phyloP scores from a whole-genome alignment of 208 protist genomes.

The Porcisia hertigi region DNA sequence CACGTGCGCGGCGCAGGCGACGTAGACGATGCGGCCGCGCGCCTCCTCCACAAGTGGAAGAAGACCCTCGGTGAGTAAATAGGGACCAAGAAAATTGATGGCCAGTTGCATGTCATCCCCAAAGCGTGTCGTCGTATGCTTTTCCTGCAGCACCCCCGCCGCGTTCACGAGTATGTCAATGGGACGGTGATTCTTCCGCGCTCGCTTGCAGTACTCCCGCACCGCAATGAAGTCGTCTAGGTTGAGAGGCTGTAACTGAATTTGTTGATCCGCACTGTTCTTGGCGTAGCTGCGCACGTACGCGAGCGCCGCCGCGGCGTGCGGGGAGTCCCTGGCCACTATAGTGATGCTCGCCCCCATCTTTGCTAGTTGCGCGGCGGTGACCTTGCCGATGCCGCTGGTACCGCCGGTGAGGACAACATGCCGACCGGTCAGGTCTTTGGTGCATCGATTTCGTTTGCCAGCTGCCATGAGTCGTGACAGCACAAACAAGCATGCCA shows the following conservation, averaged over 20 bases:
- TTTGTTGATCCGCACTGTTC: conserved; percentile 19
- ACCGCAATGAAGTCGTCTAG: conserved; percentile 79
- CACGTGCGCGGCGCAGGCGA: conserved; percentile 71
- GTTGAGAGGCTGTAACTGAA: conserved; percentile 61
- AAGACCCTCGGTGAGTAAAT: conserved; percentile 77
- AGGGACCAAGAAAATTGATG: conserved; percentile 75
- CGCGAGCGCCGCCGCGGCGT: conserved; percentile 41
- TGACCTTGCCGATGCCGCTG: conserved; percentile 72
- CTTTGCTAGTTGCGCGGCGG: conserved; percentile 59
- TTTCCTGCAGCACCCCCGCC: conserved; percentile 63
- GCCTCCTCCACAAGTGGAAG: conserved; percentile 65
- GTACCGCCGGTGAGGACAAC: conserved; percentile 76
- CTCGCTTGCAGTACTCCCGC: conserved; percentile 67
- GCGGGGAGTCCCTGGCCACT: conserved; percentile 40
- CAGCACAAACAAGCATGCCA: conserved; percentile 28
- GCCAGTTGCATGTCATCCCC: conserved; percentile 81
- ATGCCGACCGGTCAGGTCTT: conserved; percentile 54
- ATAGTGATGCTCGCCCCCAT: conserved; percentile 78
- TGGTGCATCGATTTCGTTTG: conserved; percentile 32
- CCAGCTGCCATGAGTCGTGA: conserved; percentile 55
- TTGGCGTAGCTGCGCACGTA: conserved; percentile 19
- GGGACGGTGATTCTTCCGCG: conserved; percentile 27
- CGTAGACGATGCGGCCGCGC: conserved; percentile 76
- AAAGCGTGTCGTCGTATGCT: conserved; percentile 60
- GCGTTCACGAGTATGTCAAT: conserved; percentile 82